These are phyloP conservation scores for Hyphopichia homilentoma DNA, from an alignment of 805 yeast species.

Conservation along the genomic window DNA sequence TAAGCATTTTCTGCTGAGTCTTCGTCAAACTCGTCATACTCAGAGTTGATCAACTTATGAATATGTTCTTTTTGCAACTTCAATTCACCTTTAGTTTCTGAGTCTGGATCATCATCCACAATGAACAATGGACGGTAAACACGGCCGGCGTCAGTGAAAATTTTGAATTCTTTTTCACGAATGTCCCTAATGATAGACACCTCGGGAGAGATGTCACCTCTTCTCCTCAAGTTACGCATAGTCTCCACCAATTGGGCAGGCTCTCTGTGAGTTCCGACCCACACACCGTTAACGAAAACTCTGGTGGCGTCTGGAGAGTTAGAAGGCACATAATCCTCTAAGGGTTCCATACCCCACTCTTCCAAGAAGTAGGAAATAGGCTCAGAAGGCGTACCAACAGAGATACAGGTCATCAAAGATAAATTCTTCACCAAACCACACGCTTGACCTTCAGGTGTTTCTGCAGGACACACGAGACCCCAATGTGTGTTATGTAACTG, in stretches of 20 bases:
- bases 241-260: slow-evolving; percentile 91
- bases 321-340: slow-evolving; percentile 92
- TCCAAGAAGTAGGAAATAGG: slow-evolving; percentile 90
- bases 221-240: slow-evolving; percentile 86
- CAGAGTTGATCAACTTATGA: slow-evolving; percentile 58
- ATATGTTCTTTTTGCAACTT: slow-evolving; percentile 83
- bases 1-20: slow-evolving; percentile 54
- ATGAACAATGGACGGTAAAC: slow-evolving; percentile 95
- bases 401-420: slow-evolving; percentile 94
- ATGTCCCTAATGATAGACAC: slow-evolving; percentile 96
- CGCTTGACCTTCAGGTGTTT: slow-evolving; percentile 99
- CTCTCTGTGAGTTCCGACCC: slow-evolving; percentile 98
- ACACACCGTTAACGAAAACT: slow-evolving; percentile 96
- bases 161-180: slow-evolving; percentile 92
- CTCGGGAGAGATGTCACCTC: slow-evolving; percentile 93
- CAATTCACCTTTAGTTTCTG: slow-evolving; percentile 70
- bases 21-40: slow-evolving; percentile 58
- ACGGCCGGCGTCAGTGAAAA: slow-evolving; percentile 98
- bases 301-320: slow-evolving; percentile 88
- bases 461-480: slow-evolving; percentile 99
- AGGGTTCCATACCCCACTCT: slow-evolving; percentile 99
- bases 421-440: slow-evolving; percentile 98
- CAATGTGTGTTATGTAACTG: slow-evolving; percentile 99
- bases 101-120: slow-evolving; percentile 79
- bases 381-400: slow-evolving; percentile 96